phyloP scores from a whole-genome alignment of 179 eudicot genomes.

The Spergularia azorica region DNA sequence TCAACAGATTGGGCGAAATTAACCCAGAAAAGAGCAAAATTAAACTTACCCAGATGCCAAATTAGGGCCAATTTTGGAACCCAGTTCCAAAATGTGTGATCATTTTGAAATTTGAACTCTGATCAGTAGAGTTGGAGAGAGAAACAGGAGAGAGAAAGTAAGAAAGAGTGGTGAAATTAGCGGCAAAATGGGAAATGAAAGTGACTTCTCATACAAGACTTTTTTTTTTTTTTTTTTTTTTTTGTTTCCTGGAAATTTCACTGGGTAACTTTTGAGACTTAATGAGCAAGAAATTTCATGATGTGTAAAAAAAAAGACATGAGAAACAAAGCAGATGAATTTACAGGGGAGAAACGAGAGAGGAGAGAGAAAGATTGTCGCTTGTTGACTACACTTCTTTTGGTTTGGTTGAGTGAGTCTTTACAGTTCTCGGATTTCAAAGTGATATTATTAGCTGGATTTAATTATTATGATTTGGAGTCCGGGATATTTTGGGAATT shows the following conservation, averaged over 20 bases:
- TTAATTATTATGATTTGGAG: slow-evolving; percentile 1
- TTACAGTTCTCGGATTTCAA: slow-evolving; percentile 28
- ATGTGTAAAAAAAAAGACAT: background rate
- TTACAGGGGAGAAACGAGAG: background rate
- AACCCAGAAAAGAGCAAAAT: slow-evolving; percentile 20
- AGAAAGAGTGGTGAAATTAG: slow-evolving; percentile 30
- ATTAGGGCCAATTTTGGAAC: slow-evolving; percentile 1
- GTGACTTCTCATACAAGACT: slow-evolving; percentile 9
- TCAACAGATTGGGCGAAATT: slow-evolving; percentile 9
- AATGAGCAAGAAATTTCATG: slow-evolving; percentile 33
- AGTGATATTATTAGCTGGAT: slow-evolving; percentile 6
- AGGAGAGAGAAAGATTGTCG: background rate
- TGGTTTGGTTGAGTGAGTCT: background rate
- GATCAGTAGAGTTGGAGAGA: background rate
- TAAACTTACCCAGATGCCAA: slow-evolving; percentile 29
- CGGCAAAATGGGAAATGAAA: slow-evolving; percentile 33
- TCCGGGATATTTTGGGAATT: slow-evolving; percentile 9
- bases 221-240: background rate
- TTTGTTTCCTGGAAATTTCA: background rate
- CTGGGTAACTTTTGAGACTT: slow-evolving; percentile 20
- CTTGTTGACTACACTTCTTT: background rate
- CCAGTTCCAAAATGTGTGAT: slow-evolving; percentile 23
- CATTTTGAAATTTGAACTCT: slow-evolving; percentile 8
- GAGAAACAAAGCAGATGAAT: slow-evolving; percentile 12
- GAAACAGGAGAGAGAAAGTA: slow-evolving; percentile 15